Evolutionary conservation across 306 rosid species (phyloP).

Genomic region (Inga oerstediana): DNA sequence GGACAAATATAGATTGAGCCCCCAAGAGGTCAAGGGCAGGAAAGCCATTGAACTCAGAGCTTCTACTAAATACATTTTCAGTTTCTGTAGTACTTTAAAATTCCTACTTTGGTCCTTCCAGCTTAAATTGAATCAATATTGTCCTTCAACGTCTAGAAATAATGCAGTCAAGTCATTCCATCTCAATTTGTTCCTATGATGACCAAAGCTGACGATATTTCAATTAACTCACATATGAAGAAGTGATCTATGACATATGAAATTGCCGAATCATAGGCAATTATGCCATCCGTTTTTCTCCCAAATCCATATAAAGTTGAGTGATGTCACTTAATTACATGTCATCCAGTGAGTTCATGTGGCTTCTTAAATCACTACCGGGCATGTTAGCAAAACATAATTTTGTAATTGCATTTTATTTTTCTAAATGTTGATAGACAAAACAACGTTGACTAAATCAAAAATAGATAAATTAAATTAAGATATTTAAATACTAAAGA

Average conservation of each 20-base stretch:
- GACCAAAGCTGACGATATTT: neutral
- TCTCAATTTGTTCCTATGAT: neutral
- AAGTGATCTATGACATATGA: neutral
- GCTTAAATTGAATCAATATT: neutral
- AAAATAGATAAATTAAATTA: neutral
- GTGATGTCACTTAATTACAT: neutral
- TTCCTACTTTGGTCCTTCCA: neutral
- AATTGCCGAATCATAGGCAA: neutral
- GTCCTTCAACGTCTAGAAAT: neutral
- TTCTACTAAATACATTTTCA: neutral
- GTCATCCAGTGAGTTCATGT: neutral
- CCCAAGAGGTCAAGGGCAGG: neutral
- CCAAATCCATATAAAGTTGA: neutral
- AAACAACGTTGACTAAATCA: neutral
- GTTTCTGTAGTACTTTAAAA: neutral
- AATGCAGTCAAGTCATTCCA: neutral
- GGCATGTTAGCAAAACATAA: too few relatives aligned
- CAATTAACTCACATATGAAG: neutral
- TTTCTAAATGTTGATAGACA: conserved; percentile 3
- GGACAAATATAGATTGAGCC: too few relatives aligned
- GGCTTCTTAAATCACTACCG: neutral
- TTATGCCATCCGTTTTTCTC: neutral
- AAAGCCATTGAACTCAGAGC: neutral
- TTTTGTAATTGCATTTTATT: neutral
- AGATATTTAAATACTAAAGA: neutral